These are phyloP conservation scores for Metschnikowia borealis DNA, from an alignment of 805 yeast species.

Conservation along the genomic window DNA sequence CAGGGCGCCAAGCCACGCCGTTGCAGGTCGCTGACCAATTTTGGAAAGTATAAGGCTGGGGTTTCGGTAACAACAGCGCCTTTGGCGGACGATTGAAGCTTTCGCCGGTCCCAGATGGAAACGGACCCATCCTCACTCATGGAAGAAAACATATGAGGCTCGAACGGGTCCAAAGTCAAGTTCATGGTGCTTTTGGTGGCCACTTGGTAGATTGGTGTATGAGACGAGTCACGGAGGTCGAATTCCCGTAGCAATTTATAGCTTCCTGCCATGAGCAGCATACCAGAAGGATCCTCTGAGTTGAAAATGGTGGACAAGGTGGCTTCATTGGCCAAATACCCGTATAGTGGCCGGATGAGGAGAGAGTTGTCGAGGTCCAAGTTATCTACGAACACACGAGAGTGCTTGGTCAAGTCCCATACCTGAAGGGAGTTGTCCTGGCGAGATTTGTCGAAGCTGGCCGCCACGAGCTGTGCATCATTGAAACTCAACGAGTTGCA, in stretches of 20 bases:
- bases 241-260: constrained; percentile 74
- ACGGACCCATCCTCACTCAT: constrained; percentile 81
- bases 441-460: constrained; percentile 74
- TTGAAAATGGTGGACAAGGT: constrained; percentile 64
- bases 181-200: constrained; percentile 72
- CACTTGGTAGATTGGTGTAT: constrained; percentile 60
- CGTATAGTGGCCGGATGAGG: constrained; percentile 48
- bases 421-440: constrained; percentile 73
- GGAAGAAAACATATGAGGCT: constrained; percentile 64
- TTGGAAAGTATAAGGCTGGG: constrained; percentile 58
- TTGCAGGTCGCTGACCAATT: constrained; percentile 53
- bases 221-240: constrained; percentile 57
- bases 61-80: constrained; percentile 38
- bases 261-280: constrained; percentile 61
- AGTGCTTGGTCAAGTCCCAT: constrained; percentile 71
- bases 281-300: constrained; percentile 15
- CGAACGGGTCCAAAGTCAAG: constrained; percentile 65
- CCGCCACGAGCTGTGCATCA: constrained; percentile 59
- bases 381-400: constrained; percentile 24
- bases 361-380: constrained; percentile 42
- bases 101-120: constrained; percentile 78
- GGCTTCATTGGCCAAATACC: constrained; percentile 70
- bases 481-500: constrained; percentile 74
- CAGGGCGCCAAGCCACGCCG: constrained; percentile 61
- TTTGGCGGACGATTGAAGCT: constrained; percentile 29